Evolutionary conservation across 495 filamentous ascomycete species (phyloP).

Genomic region (Annulohypoxylon bovei): DNA sequence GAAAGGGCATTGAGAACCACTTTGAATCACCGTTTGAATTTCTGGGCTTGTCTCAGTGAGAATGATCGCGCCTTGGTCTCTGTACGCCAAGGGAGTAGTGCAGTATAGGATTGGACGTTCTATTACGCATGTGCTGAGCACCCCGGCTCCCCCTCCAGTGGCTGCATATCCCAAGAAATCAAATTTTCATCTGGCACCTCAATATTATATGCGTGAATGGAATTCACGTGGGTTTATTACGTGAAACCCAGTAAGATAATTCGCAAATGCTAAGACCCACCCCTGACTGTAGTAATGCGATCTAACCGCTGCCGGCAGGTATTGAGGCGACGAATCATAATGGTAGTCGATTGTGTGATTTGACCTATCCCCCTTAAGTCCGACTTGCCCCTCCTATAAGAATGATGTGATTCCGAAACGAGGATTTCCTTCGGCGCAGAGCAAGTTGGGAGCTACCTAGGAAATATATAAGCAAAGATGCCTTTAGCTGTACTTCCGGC

Average conservation of each 20-base stretch:
- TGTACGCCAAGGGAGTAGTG: not conserved
- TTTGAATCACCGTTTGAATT: not conserved
- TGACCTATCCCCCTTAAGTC: not conserved
- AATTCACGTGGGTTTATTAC: slow-evolving; percentile 7
- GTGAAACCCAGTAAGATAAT: slow-evolving; percentile 16
- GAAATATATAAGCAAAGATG: slow-evolving; percentile 37
- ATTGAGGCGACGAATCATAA: not conserved
- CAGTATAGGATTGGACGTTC: not conserved
- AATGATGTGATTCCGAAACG: not conserved
- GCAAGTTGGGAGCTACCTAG: not conserved
- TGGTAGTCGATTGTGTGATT: slow-evolving; percentile 5
- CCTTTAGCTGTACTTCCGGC: slow-evolving; percentile 51
- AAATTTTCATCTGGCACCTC: not conserved
- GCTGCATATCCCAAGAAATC: not conserved
- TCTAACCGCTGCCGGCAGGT: slow-evolving; percentile 24
- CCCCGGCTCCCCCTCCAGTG: not conserved
- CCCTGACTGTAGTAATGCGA: slow-evolving; percentile 22
- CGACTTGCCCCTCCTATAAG: slow-evolving; percentile 2
- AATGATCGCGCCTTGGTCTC: not conserved
- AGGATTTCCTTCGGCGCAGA: not conserved
- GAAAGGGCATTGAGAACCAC: not conserved
- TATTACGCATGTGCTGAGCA: not conserved
- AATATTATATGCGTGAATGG: not conserved
- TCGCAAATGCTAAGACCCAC: slow-evolving; percentile 18
- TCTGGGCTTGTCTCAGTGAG: not conserved